Conservation (phyloP, 129 eudicot species). For the Centella asiatica region DNA sequence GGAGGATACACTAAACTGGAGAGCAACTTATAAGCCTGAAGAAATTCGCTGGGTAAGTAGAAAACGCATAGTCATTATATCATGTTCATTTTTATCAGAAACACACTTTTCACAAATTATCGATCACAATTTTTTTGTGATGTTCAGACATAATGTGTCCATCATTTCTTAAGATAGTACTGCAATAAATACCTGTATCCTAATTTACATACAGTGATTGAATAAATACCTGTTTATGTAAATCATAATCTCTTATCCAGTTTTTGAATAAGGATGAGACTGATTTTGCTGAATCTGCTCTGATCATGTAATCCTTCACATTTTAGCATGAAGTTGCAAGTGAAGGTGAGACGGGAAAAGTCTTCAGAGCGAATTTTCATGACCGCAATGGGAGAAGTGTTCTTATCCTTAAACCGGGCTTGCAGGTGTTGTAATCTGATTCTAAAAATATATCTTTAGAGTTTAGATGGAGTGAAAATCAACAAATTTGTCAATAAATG, state of each 20-base stretch:
- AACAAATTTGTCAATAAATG: no score
- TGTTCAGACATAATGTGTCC: background rate
- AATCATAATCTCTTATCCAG: background rate
- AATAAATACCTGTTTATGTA: background rate
- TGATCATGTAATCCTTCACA: slow-evolving; percentile 8
- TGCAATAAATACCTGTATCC: background rate
- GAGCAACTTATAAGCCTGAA: slow-evolving; percentile 47
- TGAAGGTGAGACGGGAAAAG: slow-evolving; percentile 89
- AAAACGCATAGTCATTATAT: background rate
- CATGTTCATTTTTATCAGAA: background rate
- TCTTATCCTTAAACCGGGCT: slow-evolving; percentile 70
- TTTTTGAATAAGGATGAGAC: background rate
- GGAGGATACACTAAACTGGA: slow-evolving; percentile 50
- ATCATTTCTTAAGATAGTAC: background rate
- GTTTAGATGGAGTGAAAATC: no score
- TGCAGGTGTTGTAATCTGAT: slow-evolving; percentile 38
- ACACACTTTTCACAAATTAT: background rate
- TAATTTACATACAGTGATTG: background rate
- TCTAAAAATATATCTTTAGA: background rate
- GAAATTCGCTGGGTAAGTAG: slow-evolving; percentile 57
- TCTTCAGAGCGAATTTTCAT: slow-evolving; percentile 63
- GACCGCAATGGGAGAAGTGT: slow-evolving; percentile 76
- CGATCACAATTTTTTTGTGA: no score
- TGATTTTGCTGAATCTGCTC: background rate
- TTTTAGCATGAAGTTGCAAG: slow-evolving; percentile 64